These are phyloP conservation scores for Kazachstania viticola DNA, from an alignment of 805 yeast species.

Conservation along the genomic window DNA sequence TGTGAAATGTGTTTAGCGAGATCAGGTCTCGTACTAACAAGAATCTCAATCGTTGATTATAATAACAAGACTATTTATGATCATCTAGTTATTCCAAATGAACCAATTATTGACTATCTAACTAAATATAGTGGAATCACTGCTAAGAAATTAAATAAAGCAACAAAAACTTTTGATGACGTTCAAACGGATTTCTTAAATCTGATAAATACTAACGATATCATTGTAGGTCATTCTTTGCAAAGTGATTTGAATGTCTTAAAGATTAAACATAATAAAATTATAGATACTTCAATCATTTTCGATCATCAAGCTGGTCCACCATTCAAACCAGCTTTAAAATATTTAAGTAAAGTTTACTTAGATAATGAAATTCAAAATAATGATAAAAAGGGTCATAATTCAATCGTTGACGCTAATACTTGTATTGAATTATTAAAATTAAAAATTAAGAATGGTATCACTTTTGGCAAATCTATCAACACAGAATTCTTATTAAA, in stretches of 20 bases:
- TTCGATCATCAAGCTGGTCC: constrained; percentile 78
- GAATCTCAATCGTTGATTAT: constrained; percentile 65
- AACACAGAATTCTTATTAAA: constrained; percentile 34
- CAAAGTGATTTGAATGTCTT: constrained; percentile 72
- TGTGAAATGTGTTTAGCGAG: constrained; percentile 84
- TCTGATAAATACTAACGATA: constrained; percentile 46
- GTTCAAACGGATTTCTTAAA: constrained; percentile 47
- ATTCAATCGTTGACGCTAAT: constrained; percentile 74
- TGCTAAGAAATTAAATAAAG: constrained; percentile 44
- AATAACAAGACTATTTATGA: constrained; percentile 53
- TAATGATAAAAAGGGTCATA: constrained; percentile 58
- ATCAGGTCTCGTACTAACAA: constrained; percentile 58
- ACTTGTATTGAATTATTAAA: constrained; percentile 72
- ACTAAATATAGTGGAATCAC: constrained; percentile 86
- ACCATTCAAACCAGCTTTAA: constrained; percentile 69
- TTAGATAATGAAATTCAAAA: constrained; percentile 53
- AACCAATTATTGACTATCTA: constrained; percentile 64
- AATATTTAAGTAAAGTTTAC: constrained; percentile 49
- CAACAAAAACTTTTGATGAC: constrained; percentile 53
- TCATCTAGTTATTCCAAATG: constrained; percentile 66
- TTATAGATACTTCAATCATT: constrained; percentile 71
- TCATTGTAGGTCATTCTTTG: constrained; percentile 80
- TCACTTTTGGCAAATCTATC: constrained; percentile 44
- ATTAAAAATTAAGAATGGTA: constrained; percentile 57
- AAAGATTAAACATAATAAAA: constrained; percentile 54